phyloP scores from a whole-genome alignment of 1,284 basidiomycete species.

The Ganoderma lucidum region DNA sequence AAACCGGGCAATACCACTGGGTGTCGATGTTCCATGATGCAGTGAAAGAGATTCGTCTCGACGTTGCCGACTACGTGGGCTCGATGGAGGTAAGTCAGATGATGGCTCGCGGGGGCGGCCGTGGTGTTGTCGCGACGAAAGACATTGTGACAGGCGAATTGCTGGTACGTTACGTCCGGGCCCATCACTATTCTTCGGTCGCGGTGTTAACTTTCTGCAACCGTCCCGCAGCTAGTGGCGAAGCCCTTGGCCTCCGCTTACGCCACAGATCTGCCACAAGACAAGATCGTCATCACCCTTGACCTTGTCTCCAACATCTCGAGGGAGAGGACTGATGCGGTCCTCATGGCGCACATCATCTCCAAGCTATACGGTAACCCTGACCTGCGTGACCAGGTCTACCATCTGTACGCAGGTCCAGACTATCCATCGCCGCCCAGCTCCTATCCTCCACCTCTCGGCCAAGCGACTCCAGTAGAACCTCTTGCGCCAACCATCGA shows the following conservation, averaged over 20 bases:
- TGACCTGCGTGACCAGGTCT: constrained; percentile 29
- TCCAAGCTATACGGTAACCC: constrained; percentile 36
- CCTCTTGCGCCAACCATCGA: constrained; percentile 23
- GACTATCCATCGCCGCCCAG: constrained; percentile 30
- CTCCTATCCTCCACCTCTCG: constrained; percentile 22
- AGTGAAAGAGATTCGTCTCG: constrained; percentile 23
- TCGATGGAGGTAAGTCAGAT: constrained; percentile 26
- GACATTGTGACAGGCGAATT: constrained; percentile 30
- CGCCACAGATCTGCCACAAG: constrained; percentile 18
- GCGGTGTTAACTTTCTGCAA: background rate
- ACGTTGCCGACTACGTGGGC: constrained; percentile 33
- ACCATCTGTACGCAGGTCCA: constrained; percentile 33
- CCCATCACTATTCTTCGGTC: background rate
- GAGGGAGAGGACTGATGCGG: constrained; percentile 22
- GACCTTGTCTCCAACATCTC: constrained; percentile 26
- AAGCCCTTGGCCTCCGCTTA: constrained; percentile 32
- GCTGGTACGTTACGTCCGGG: constrained; percentile 24
- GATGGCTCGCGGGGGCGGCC: constrained; percentile 31
- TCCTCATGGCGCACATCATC: constrained; percentile 22
- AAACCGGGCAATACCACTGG: constrained; percentile 33
- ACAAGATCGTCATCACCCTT: constrained; percentile 20
- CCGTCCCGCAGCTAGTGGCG: constrained; percentile 26
- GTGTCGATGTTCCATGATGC: constrained; percentile 23
- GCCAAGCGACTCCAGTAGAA: constrained; percentile 17
- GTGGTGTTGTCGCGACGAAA: constrained; percentile 29